Evolutionary conservation across 352 stramenopile genomes (phyloP).

Genomic region (Pythium monospermum): DNA sequence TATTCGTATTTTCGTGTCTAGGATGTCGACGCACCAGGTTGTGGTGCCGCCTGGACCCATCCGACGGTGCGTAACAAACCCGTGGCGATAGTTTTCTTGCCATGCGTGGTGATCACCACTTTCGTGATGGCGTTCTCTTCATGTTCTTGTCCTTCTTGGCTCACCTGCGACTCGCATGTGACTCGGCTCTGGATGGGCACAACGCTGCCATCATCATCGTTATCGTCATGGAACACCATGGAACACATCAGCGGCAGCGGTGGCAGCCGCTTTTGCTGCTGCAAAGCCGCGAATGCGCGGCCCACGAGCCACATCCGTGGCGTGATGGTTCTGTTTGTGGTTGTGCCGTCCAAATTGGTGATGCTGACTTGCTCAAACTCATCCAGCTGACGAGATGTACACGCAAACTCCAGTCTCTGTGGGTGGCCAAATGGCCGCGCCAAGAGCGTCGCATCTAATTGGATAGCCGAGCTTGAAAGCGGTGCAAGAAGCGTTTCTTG

Average conservation of each 20-base stretch:
- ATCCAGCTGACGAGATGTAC: slow-evolving; percentile 38
- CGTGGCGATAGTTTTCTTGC: slow-evolving; percentile 19
- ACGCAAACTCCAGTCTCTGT: slow-evolving; percentile 28
- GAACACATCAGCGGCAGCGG: slow-evolving; percentile 52
- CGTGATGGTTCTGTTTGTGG: slow-evolving; percentile 19
- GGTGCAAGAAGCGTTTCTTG: slow-evolving; percentile 52
- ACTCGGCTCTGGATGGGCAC: slow-evolving; percentile 16
- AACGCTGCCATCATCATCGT: too few relatives aligned
- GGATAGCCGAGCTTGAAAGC: slow-evolving; percentile 33
- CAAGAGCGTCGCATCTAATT: slow-evolving; percentile 33
- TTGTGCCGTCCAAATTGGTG: slow-evolving; percentile 29
- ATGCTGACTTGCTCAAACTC: slow-evolving; percentile 60
- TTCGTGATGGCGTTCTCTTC: slow-evolving; percentile 16
- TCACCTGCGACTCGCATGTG: slow-evolving; percentile 10
- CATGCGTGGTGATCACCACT: slow-evolving; percentile 11
- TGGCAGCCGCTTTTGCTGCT: slow-evolving; percentile 46
- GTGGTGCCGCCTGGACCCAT: slow-evolving; percentile 26
- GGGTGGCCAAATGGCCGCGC: slow-evolving; percentile 15
- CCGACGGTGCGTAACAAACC: slow-evolving; percentile 49
- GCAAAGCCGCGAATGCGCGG: slow-evolving; percentile 31
- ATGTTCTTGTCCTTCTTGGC: background rate
- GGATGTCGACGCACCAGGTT: background rate
- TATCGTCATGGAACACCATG: slow-evolving; percentile 38
- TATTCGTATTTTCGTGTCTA: background rate
- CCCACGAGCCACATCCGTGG: slow-evolving; percentile 62